These are phyloP conservation scores for Cryptosporidium viatorum DNA, from an alignment of 169 alveolate genomes.

Conservation along the genomic window DNA sequence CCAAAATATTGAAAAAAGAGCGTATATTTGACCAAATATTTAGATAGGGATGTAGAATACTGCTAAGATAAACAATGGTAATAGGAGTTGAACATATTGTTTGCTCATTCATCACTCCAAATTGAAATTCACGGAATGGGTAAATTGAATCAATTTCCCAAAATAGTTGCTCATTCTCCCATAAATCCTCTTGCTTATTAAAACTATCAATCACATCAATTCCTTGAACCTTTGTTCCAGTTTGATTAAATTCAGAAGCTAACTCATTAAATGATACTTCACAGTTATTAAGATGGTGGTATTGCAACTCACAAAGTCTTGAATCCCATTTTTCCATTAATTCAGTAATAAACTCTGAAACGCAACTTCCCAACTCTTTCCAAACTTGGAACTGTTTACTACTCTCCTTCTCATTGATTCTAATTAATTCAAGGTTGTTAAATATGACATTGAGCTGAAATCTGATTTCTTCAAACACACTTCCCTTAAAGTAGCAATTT, in stretches of 20 bases:
- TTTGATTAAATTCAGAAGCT: slow-evolving; percentile 4
- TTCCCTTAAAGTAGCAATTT: slow-evolving; percentile 9
- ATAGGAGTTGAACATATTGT: slow-evolving; percentile 17
- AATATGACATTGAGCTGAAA: slow-evolving; percentile 5
- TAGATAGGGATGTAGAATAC: slow-evolving; percentile 14
- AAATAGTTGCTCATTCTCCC: slow-evolving; percentile 51
- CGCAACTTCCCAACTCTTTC: slow-evolving; percentile 55
- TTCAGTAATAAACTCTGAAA: slow-evolving; percentile 28
- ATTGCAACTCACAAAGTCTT: slow-evolving; percentile 46
- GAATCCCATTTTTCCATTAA: slow-evolving; percentile 51
- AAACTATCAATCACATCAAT: neutral
- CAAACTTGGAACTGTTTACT: slow-evolving; percentile 5
- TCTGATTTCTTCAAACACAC: slow-evolving; percentile 43
- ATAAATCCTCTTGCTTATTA: slow-evolving; percentile 20
- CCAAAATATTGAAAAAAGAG: slow-evolving; percentile 28
- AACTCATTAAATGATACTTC: slow-evolving; percentile 27
- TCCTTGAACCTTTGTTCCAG: neutral
- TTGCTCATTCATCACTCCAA: slow-evolving; percentile 18
- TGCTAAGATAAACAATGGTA: slow-evolving; percentile 43
- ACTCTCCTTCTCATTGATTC: slow-evolving; percentile 5
- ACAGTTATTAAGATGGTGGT: slow-evolving; percentile 41
- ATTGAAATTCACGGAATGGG: slow-evolving; percentile 50
- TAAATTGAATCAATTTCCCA: slow-evolving; percentile 53
- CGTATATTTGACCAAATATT: slow-evolving; percentile 49
- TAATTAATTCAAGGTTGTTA: slow-evolving; percentile 15